Base-by-base conservation (phyloP, 768 basidiomycete genomes). In the Cantharellus cinnabarinus region DNA sequence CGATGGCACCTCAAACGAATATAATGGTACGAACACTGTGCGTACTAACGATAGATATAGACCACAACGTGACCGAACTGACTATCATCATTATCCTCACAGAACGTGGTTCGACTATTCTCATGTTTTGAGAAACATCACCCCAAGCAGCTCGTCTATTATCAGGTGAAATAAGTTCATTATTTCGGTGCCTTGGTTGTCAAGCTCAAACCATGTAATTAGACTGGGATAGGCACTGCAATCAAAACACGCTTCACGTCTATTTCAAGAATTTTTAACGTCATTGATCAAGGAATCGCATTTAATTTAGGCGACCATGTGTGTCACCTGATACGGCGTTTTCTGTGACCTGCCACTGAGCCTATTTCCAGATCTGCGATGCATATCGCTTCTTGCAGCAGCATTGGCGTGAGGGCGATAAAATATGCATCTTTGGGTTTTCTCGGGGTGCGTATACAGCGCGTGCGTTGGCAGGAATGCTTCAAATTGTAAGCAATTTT, bases 341-440 rank as follows among this genome's bases (percentile, higher is more conserved):
- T 38, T 61, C 58, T 5, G 52, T 64, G 41, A 61, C 62, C 3
- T 62, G 61, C 61, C n/a, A n/a, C n/a, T 64, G 60, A 52, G 56
- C 58, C 34, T 58, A 62, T 44, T 42, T 59, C 29, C 59, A 62
- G 42, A 58, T 64, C 42, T 29, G 58, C 56, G 63, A 61, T 29
- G 63, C 61, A 35, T 64, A 64, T 51, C 57, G 41, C 14, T 64
- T 62, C 58, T 50, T 64, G 10, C 62, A 62, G 62, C 50, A 59
- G 41, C 57, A 59, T 52, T 64, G 58, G 42, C 57, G 42, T 1
- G 60, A 61, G 3, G 69, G 69, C 29, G 70, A 71, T 59, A 59
- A 60, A 56, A 63, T 71, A 50, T 54, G 52, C 60, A 64, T 71
- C 50, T 68, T 69, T 59, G 70, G 70, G 5, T 71, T 71, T 62